Conservation (phyloP, 371 early-diverging fungal genomes). For the Mortierella sp. region DNA sequence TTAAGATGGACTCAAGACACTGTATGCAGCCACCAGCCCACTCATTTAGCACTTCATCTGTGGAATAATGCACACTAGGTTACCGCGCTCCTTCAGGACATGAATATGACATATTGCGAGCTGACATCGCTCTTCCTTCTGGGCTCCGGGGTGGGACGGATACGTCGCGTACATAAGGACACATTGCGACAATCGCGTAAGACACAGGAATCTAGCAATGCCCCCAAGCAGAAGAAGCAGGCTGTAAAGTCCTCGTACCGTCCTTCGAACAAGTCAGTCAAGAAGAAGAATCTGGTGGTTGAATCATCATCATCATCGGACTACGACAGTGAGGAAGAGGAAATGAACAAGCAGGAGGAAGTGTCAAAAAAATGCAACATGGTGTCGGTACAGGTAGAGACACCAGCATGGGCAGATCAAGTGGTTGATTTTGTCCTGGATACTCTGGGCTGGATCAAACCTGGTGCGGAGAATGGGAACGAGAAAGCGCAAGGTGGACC, state of each 20-base stretch:
- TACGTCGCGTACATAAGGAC: slow-evolving; percentile 25
- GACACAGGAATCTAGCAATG: neutral
- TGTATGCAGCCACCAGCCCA: too few species aligned
- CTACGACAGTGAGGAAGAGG: slow-evolving; percentile 36
- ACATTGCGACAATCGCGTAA: slow-evolving; percentile 1
- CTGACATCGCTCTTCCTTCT: slow-evolving; percentile 69
- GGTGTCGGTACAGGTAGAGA: slow-evolving; percentile 33
- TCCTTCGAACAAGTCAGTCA: slow-evolving; percentile 37
- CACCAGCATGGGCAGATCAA: slow-evolving; percentile 64
- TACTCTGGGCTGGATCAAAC: slow-evolving; percentile 58
- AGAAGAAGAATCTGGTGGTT: slow-evolving; percentile 19
- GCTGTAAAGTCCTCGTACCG: slow-evolving; percentile 28
- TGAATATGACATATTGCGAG: slow-evolving; percentile 81
- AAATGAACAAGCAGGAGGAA: slow-evolving; percentile 10
- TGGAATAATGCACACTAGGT: too few species aligned
- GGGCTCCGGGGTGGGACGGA: slow-evolving; percentile 53
- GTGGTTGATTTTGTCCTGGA: slow-evolving; percentile 66
- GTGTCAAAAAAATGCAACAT: slow-evolving; percentile 8
- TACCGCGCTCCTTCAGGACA: slow-evolving; percentile 67
- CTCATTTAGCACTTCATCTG: too few species aligned
- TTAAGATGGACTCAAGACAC: too few species aligned
- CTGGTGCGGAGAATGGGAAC: slow-evolving; percentile 14
- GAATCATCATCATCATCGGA: slow-evolving; percentile 8
- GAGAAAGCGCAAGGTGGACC: slow-evolving; percentile 6
- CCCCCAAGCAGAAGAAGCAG: slow-evolving; percentile 3